phyloP scores from a whole-genome alignment of 116 monocot species.

The Dioscorea cayenensis region DNA sequence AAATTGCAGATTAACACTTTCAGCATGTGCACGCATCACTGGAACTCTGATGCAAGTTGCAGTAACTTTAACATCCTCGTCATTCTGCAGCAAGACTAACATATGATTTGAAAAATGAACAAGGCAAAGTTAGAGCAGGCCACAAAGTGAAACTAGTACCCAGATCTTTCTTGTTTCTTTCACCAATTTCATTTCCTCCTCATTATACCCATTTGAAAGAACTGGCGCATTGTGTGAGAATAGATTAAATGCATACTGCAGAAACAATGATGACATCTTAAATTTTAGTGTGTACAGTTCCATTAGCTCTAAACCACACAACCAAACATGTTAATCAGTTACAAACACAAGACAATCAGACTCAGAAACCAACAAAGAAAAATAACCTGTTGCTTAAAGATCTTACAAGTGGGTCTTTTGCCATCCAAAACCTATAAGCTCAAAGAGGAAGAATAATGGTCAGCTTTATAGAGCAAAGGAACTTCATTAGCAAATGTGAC shows the following conservation, averaged over 20 bases:
- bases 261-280: not conserved
- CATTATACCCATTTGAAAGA: slow-evolving; percentile 89
- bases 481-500: not conserved
- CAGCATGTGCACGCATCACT: slow-evolving; percentile 61
- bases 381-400: slow-evolving; percentile 87
- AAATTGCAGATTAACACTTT: slow-evolving; percentile 63
- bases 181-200: slow-evolving; percentile 98
- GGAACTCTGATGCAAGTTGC: slow-evolving; percentile 72
- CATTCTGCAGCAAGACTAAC: slow-evolving; percentile 35
- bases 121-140: not conserved
- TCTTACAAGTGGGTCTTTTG: slow-evolving; percentile 85
- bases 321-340: not conserved
- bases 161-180: slow-evolving; percentile 97
- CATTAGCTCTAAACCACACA: not conserved
- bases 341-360: not conserved
- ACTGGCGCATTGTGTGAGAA: slow-evolving; percentile 95
- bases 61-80: slow-evolving; percentile 66
- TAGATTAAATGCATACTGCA: slow-evolving; percentile 98
- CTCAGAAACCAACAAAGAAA: slow-evolving; percentile 1
- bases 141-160: slow-evolving; percentile 30
- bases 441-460: slow-evolving; percentile 2
- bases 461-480: not conserved
- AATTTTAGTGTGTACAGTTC: not conserved
- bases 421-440: slow-evolving; percentile 72
- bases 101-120: not conserved